phyloP scores from a whole-genome alignment of 1,284 basidiomycete genomes.

The Coniferiporia weirii region DNA sequence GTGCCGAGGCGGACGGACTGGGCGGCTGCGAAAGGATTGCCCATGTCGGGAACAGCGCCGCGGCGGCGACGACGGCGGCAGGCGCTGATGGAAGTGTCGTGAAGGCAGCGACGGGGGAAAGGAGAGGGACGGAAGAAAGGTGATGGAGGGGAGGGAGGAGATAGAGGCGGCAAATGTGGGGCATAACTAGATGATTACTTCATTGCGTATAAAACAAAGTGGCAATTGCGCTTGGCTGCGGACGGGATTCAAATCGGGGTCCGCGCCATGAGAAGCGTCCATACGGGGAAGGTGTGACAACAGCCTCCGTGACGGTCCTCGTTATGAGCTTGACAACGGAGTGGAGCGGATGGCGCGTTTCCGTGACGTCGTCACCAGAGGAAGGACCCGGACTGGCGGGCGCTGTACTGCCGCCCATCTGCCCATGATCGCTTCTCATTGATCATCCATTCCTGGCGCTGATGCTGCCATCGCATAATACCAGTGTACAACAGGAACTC shows the following conservation, averaged over 20 bases:
- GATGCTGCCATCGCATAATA: too few species aligned
- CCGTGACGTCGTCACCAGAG: too few species aligned
- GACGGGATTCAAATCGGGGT: not conserved
- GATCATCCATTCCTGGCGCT: too few species aligned
- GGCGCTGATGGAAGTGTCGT: too few species aligned
- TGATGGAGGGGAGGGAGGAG: not conserved
- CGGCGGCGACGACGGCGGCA: not conserved
- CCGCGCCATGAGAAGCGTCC: not conserved
- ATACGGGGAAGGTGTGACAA: not conserved
- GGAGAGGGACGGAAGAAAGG: too few species aligned
- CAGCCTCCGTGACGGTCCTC: not conserved
- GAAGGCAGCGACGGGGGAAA: not conserved
- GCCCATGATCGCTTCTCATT: too few species aligned
- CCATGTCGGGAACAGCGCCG: conserved; percentile 2
- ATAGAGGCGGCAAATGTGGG: not conserved
- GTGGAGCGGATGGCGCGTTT: too few species aligned
- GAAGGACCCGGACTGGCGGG: too few species aligned
- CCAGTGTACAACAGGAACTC: too few species aligned
- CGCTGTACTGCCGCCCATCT: too few species aligned
- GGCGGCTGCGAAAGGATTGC: conserved; percentile 8
- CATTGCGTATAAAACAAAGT: not conserved
- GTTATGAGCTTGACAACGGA: not conserved
- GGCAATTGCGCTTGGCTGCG: not conserved
- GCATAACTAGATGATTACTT: not conserved
- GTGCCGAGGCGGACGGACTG: conserved; percentile 15